Conservation (phyloP, 2,329 filamentous ascomycete species). For the Cadophora luteo-olivacea region DNA sequence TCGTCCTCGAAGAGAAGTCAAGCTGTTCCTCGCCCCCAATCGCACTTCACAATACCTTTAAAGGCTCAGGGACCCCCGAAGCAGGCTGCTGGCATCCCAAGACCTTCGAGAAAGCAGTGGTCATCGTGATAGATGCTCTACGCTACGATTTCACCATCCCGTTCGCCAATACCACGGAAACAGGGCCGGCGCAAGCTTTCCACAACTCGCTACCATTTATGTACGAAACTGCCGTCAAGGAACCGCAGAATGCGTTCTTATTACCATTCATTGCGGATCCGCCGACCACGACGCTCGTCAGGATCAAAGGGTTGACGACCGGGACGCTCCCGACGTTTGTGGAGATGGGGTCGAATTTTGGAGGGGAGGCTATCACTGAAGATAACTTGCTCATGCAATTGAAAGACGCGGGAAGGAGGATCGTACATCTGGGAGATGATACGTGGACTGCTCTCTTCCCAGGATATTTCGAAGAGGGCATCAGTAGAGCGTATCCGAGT, state of each 20-base stretch:
- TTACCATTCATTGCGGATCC: slow-evolving; percentile 97
- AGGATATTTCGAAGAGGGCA: slow-evolving; percentile 85
- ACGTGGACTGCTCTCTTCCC: slow-evolving; percentile 96
- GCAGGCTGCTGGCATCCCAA: slow-evolving; percentile 98
- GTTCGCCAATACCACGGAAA: slow-evolving; percentile 55
- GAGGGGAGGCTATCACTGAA: slow-evolving; percentile 93
- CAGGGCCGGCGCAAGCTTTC: slow-evolving; percentile 61
- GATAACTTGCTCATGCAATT: slow-evolving; percentile 77
- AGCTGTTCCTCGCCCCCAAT: slow-evolving; percentile 73
- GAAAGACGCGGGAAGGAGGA: slow-evolving; percentile 69
- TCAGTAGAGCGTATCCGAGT: slow-evolving; percentile 91
- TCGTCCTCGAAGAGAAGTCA: slow-evolving; percentile 80
- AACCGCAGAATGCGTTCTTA: slow-evolving; percentile 84
- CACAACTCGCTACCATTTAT: slow-evolving; percentile 89
- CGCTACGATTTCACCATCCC: slow-evolving; percentile 97
- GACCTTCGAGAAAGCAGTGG: slow-evolving; percentile 88
- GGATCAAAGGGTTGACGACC: slow-evolving; percentile 92
- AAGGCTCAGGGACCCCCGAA: slow-evolving; percentile 42
- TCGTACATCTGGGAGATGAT: slow-evolving; percentile 96
- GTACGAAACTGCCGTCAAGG: slow-evolving; percentile 77
- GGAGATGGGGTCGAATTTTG: slow-evolving; percentile 93
- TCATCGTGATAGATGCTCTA: slow-evolving; percentile 90
- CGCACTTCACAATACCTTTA: slow-evolving; percentile 45
- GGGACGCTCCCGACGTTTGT: slow-evolving; percentile 95
- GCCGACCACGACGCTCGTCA: slow-evolving; percentile 89